Evolutionary conservation across 306 rosid genomes (phyloP), one percentile per base, ranked within the genome.

Genomic region (Carpinus fangiana): DNA sequence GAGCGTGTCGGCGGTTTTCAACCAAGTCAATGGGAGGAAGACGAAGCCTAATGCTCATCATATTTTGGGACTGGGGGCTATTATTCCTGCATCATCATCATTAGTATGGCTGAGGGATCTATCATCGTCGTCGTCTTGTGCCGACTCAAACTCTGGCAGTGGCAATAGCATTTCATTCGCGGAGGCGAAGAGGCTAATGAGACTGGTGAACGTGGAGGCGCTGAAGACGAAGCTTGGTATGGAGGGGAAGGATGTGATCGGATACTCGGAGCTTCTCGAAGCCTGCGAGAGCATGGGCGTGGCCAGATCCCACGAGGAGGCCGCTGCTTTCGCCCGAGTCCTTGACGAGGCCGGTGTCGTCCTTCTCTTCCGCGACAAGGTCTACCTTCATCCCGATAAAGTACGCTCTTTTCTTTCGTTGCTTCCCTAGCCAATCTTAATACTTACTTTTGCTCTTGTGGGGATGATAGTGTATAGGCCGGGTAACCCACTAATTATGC

Each of bases 291-390:
- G 87, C 77, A 74, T 83, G 76, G 98, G 98, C 20, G 81, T 96
- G 79, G 96, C 99, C 8, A 89, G 92, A 87, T 85, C 85, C 47
- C 53, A 23, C 1, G 89, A 88, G 0, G 98, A 96, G 88, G 97
- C 99, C 53, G 85, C 85, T 18, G 81, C 87, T 21, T 93, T 96
- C 17, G 93, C 98, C 8, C 82, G 76, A 67, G 86, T 93, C 62
- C 93, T 96, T 48, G 99, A 96, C 75, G 99, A 96, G 20, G 99
- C 99, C 78, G 98, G 99, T 60, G 96, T 93, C 70, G 45, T 96
- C 55, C 86, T 93, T 31, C 97, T 96, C 36, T 96, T 93, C 74
- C 80, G 98, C 38, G 96, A 96, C 43, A 93, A 93, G 90, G 99
- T 93, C 79, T 88, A 91, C 73, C 97, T 96, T 77, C 97, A 93